phyloP scores from a whole-genome alignment of 2,329 filamentous ascomycete genomes.

The Fusarium coicis region DNA sequence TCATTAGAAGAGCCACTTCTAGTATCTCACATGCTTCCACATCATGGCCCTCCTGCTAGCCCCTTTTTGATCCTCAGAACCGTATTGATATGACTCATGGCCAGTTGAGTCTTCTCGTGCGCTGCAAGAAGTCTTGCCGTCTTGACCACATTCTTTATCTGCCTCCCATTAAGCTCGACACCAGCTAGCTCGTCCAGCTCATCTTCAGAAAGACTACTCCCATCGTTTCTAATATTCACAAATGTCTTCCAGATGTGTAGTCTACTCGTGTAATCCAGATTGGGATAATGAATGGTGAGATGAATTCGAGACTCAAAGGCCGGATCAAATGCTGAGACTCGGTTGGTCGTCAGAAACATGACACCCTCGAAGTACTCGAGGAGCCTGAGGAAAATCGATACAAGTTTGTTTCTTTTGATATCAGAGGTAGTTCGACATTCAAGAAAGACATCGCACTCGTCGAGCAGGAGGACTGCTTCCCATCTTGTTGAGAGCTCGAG shows the following conservation, averaged over 20 bases:
- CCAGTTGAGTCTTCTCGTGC: not conserved
- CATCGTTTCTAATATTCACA: not conserved
- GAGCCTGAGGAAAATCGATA: constrained; percentile 12
- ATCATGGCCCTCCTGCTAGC: not conserved
- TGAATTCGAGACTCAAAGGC: constrained; percentile 16
- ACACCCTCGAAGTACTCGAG: constrained; percentile 16
- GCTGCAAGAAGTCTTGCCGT: constrained; percentile 6
- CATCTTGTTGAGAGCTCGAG: constrained; percentile 22
- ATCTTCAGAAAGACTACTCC: not conserved
- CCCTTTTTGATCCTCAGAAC: constrained; percentile 11
- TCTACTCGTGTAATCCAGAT: not conserved
- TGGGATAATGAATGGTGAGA: constrained; percentile 10
- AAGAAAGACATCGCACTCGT: constrained; percentile 20
- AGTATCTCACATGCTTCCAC: fast-evolving
- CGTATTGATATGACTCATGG: not conserved
- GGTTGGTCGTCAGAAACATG: constrained; percentile 20
- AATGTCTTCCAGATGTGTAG: constrained; percentile 13
- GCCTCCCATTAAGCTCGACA: constrained; percentile 14
- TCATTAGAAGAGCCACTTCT: not conserved
- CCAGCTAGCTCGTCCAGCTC: not conserved
- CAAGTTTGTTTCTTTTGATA: constrained; percentile 12
- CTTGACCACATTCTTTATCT: constrained; percentile 25
- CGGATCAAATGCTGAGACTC: constrained; percentile 10
- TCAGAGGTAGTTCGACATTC: not conserved
- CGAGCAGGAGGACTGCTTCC: constrained; percentile 8